Conservation (phyloP, 2,329 filamentous ascomycete genomes). For the Fusarium praegraminearum region DNA sequence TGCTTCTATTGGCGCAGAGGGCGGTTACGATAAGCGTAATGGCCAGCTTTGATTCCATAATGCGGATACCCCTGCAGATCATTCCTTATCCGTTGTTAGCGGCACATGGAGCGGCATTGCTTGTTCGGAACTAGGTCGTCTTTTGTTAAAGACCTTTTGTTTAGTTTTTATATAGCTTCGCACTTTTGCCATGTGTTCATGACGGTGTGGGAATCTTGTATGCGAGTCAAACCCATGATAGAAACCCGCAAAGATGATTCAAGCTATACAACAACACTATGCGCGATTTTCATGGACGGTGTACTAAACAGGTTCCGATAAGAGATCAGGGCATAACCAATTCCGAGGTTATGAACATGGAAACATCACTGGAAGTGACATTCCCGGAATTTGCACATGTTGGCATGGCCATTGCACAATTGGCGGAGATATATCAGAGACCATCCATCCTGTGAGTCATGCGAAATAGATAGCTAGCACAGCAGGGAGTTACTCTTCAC, state of each 20-base stretch:
- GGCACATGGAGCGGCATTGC: not conserved
- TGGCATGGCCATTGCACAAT: too few relatives aligned
- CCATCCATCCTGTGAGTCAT: not conserved
- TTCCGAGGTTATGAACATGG: too few relatives aligned
- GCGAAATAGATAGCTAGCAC: not conserved
- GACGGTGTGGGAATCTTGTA: not conserved
- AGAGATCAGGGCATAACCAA: not conserved
- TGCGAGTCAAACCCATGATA: not conserved
- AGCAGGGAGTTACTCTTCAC: accelerated
- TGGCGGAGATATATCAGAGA: not conserved
- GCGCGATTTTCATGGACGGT: not conserved
- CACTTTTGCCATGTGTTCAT: not conserved
- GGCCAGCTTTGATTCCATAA: constrained; percentile 14
- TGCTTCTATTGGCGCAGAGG: constrained; percentile 4
- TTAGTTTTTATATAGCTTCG: not conserved
- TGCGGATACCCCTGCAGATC: constrained; percentile 33
- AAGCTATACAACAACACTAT: not conserved
- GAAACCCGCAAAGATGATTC: not conserved
- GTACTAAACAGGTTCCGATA: not conserved
- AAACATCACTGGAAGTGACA: not conserved
- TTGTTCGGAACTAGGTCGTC: not conserved
- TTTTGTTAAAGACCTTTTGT: not conserved
- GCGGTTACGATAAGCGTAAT: constrained; percentile 33
- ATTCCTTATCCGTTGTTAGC: constrained; percentile 20
- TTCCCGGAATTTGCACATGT: not conserved